Conservation (phyloP, 768 basidiomycete species). For the Leccinum obscurum region DNA sequence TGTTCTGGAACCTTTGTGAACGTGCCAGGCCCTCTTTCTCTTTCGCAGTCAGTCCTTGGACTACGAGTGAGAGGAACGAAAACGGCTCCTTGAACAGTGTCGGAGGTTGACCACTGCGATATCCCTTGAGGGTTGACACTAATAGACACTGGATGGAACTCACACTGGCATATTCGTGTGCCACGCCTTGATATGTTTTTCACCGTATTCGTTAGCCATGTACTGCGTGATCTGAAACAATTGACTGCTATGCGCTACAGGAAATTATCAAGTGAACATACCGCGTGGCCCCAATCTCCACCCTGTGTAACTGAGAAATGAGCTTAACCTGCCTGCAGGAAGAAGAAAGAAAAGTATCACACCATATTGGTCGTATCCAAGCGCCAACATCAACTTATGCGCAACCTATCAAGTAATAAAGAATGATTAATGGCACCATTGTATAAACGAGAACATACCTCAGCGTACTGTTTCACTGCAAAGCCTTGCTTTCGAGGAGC, state of each 20-base stretch:
- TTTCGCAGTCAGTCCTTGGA: constrained; percentile 28
- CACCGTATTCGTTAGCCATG: constrained; percentile 38
- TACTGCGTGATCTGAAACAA: constrained; percentile 34
- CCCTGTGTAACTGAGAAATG: constrained; percentile 43
- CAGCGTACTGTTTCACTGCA: constrained; percentile 47
- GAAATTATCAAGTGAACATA: constrained; percentile 18
- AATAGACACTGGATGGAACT: constrained; percentile 12
- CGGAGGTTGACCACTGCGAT: constrained; percentile 26
- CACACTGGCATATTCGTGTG: constrained; percentile 51
- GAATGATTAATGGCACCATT: too few relatives aligned
- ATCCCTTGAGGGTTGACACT: background rate
- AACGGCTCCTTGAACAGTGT: constrained; percentile 26
- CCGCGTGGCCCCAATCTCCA: constrained; percentile 47
- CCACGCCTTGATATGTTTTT: constrained; percentile 48
- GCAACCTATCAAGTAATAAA: constrained; percentile 24
- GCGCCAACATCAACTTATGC: constrained; percentile 48
- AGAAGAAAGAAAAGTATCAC: background rate
- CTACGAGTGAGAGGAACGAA: constrained; percentile 27
- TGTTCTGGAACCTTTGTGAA: constrained; percentile 14
- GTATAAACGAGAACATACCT: constrained; percentile 36
- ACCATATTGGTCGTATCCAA: constrained; percentile 55
- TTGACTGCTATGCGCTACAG: background rate
- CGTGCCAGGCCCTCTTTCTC: constrained; percentile 30
- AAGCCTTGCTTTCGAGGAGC: constrained; percentile 56
- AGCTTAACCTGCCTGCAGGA: background rate